A percentile compares a stretch with the other conserved stretches of the same genome.
Conservation (phyloP, 129 eudicot genomes). For the Erigeron canadensis region DNA sequence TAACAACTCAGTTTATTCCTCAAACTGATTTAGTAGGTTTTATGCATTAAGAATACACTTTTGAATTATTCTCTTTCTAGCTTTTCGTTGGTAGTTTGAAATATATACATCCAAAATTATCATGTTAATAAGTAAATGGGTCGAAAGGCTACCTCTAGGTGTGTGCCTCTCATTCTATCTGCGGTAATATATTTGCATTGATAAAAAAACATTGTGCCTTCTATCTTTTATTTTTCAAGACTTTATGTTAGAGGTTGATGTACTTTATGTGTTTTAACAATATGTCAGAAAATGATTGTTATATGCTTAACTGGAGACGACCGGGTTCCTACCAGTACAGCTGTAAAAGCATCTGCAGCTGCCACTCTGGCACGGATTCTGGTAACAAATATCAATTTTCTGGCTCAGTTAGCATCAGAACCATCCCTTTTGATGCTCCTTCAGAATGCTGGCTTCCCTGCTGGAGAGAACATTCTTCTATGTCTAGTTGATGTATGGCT, state of each 20-base stretch:
- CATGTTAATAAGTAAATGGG: too few species aligned
- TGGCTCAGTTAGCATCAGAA: conserved; percentile 83
- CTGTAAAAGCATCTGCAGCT: conserved; percentile 85
- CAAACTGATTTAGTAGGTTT: not conserved
- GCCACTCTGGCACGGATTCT: conserved; percentile 81
- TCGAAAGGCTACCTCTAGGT: too few species aligned
- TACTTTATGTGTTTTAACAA: conserved; percentile 10
- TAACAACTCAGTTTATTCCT: not conserved
- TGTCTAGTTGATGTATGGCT: conserved; percentile 96
- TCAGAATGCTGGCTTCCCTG: conserved; percentile 76
- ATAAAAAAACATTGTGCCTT: not conserved
- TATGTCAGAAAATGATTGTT: conserved; percentile 73
- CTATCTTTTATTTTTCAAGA: not conserved
- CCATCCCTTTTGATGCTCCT: conserved; percentile 64
- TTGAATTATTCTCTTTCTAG: not conserved
- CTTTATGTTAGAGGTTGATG: conserved; percentile 7
- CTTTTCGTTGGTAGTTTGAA: not conserved
- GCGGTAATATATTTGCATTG: not conserved
- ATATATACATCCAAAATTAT: too few species aligned
- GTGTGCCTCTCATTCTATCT: too few species aligned
- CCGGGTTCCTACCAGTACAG: conserved; percentile 70
- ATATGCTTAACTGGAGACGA: conserved; percentile 87
- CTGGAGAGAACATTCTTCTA: conserved; percentile 80
- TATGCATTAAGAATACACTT: conserved; percentile 5
- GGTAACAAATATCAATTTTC: conserved; percentile 83